A percentile compares a stretch with the other conserved stretches of the same genome.
These are phyloP conservation scores for Moesziomyces globuligerus DNA, from an alignment of 1,284 basidiomycete species.

Conservation along the genomic window DNA sequence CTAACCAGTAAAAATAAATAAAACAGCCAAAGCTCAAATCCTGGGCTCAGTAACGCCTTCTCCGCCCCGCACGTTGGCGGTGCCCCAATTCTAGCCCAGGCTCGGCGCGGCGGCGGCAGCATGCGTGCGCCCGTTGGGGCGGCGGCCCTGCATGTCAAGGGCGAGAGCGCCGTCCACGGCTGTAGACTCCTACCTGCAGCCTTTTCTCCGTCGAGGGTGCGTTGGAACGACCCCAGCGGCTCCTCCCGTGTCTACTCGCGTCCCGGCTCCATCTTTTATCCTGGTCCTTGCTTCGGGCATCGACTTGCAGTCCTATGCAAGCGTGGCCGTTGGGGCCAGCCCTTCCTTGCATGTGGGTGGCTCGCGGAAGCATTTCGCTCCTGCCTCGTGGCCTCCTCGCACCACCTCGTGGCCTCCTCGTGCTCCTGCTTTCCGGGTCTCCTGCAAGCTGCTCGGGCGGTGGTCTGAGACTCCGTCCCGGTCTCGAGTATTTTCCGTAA, in stretches of 20 bases:
- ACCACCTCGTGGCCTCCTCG: not conserved
- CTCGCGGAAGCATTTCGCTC: not conserved
- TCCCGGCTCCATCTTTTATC: not conserved
- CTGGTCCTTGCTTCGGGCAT: not conserved
- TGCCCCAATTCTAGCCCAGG: too few species aligned
- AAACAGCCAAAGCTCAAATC: too few species aligned
- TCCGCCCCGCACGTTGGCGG: too few species aligned
- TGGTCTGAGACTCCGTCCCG: not conserved
- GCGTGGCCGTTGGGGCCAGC: too few species aligned
- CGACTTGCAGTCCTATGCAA: not conserved
- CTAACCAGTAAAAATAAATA: too few species aligned
- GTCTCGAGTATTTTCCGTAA: not conserved
- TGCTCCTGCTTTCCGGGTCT: not conserved
- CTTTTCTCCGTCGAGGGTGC: not conserved
- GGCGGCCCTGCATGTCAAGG: too few species aligned
- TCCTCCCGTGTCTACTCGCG: not conserved
- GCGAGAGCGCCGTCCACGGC: too few species aligned
- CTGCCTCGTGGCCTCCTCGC: too few species aligned
- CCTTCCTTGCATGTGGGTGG: not conserved
- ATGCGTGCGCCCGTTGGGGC: too few species aligned
- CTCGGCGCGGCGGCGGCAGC: too few species aligned
- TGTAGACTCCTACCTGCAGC: not conserved
- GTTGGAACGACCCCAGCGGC: too few species aligned
- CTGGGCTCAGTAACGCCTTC: too few species aligned
- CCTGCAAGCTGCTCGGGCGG: not conserved